A percentile compares a stretch with the other conserved stretches of the same genome.
phyloP scores from a whole-genome alignment of 805 yeast species.

The Candida ficus region DNA sequence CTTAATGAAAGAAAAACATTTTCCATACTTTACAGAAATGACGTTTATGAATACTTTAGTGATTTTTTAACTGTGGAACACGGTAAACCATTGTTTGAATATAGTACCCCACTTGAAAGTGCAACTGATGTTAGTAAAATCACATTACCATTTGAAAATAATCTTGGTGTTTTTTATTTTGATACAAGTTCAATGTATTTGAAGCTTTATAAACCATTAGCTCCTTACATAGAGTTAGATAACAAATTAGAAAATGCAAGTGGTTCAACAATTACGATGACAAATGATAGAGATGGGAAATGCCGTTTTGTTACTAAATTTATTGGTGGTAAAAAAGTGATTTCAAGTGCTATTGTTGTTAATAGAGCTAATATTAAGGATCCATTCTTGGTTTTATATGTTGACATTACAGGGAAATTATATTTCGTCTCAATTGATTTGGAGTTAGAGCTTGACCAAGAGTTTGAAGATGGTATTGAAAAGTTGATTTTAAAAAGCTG shows the following conservation, averaged over 20 bases:
- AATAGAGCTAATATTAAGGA: neutral
- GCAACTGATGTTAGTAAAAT: conserved; percentile 1
- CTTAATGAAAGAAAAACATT: neutral
- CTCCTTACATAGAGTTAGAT: neutral
- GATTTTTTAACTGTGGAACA: neutral
- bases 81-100: neutral
- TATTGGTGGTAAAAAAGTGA: neutral
- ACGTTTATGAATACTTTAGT: conserved; percentile 5
- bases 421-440: neutral
- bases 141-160: neutral
- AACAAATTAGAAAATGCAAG: neutral
- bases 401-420: conserved; percentile 2
- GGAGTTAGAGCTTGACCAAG: neutral
- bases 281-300: neutral
- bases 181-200: neutral
- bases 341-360: conserved; percentile 1
- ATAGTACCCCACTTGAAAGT: neutral
- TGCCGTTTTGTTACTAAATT: neutral
- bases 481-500: conserved; percentile 5
- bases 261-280: conserved; percentile 5
- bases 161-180: conserved; percentile 3
- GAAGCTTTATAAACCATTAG: neutral
- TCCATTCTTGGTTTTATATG: neutral
- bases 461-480: conserved; percentile 1
- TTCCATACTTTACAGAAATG: conserved; percentile 8